phyloP scores from a whole-genome alignment of 345 rosid species.

The Dimocarpus longan region DNA sequence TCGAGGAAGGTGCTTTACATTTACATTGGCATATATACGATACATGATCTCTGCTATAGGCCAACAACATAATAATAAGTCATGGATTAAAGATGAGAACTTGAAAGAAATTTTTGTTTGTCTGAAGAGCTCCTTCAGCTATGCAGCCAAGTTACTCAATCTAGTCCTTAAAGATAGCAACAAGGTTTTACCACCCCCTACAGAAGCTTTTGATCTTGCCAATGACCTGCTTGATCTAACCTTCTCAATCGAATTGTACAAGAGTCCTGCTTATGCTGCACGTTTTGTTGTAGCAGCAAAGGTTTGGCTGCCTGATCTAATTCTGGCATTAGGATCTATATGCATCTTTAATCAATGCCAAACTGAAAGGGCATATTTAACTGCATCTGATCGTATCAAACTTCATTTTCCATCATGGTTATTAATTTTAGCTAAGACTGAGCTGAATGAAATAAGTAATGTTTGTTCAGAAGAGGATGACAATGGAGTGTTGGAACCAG shows the following conservation, averaged over 20 bases:
- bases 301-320: slow-evolving; percentile 89
- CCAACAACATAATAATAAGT: slow-evolving; percentile 36
- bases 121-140: slow-evolving; percentile 74
- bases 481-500: slow-evolving; percentile 31
- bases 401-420: slow-evolving; percentile 68
- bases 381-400: slow-evolving; percentile 45
- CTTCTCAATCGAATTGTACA: slow-evolving; percentile 43
- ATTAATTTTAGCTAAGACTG: slow-evolving; percentile 49
- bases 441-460: slow-evolving; percentile 43
- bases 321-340: slow-evolving; percentile 70
- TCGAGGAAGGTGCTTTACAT: slow-evolving; percentile 51
- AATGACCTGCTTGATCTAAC: slow-evolving; percentile 63
- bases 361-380: slow-evolving; percentile 34
- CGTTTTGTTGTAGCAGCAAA: slow-evolving; percentile 56
- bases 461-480: slow-evolving; percentile 42
- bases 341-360: slow-evolving; percentile 42
- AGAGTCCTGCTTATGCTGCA: slow-evolving; percentile 56
- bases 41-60: slow-evolving; percentile 41
- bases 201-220: slow-evolving; percentile 62
- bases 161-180: slow-evolving; percentile 48
- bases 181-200: slow-evolving; percentile 45
- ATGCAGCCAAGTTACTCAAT: slow-evolving; percentile 71
- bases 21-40: slow-evolving; percentile 56
- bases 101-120: slow-evolving; percentile 53
- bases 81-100: slow-evolving; percentile 53